Evolutionary conservation across 768 basidiomycete genomes (phyloP).

Genomic region (Naganishia antarctica): DNA sequence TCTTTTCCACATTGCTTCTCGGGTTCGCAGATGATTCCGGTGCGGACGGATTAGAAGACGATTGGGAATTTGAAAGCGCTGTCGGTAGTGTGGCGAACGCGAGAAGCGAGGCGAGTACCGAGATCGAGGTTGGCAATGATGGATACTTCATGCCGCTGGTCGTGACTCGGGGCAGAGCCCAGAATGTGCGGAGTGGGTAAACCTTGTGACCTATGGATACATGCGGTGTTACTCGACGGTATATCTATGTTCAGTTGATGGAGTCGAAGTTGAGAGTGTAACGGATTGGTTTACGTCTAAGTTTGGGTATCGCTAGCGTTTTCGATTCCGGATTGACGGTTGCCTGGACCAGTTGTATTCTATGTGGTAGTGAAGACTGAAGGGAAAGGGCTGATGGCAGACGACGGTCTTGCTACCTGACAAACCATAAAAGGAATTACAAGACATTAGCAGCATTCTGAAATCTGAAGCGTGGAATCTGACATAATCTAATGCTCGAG

Average conservation of each 20-base stretch:
- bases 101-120: neutral
- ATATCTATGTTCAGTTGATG: too few species aligned
- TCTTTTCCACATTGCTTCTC: conserved; percentile 1
- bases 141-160: neutral
- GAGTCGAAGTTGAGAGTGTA: too few species aligned
- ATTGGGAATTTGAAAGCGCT: neutral
- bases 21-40: too few species aligned
- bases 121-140: neutral
- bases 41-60: neutral
- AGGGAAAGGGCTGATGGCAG: too few species aligned
- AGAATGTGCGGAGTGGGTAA: neutral
- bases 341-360: too few species aligned
- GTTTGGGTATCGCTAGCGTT: too few species aligned
- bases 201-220: neutral
- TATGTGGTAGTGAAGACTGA: too few species aligned
- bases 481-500: neutral
- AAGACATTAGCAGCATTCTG: neutral
- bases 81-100: neutral
- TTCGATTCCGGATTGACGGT: too few species aligned
- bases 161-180: too few species aligned
- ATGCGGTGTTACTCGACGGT: too few species aligned
- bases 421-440: neutral
- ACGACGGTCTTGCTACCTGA: too few species aligned
- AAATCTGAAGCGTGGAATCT: conserved; percentile 13
- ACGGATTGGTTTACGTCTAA: too few species aligned